These are phyloP conservation scores for Dactylellina haptotyla DNA, from an alignment of 2,329 filamentous ascomycete genomes.

Conservation along the genomic window DNA sequence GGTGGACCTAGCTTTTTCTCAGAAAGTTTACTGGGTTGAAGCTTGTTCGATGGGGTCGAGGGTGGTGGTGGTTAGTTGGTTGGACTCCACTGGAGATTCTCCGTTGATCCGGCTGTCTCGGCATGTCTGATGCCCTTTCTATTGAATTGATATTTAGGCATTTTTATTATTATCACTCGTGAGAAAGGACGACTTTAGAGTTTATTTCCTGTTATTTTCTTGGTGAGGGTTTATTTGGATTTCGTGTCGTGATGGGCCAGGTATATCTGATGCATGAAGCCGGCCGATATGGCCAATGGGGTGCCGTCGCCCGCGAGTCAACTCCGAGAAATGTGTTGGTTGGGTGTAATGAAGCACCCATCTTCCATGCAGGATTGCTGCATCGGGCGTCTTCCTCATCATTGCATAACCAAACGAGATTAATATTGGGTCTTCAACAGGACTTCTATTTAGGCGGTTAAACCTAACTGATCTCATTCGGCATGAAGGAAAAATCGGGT, in stretches of 20 bases:
- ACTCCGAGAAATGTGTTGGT: conserved; percentile 49
- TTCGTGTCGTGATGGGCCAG: too few relatives aligned
- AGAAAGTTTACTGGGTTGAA: conserved; percentile 13
- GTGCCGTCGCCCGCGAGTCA: conserved; percentile 28
- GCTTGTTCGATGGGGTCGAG: conserved; percentile 5
- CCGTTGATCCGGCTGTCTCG: conserved; percentile 3
- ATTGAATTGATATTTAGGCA: neutral
- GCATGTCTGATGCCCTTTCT: neutral
- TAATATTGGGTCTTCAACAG: neutral
- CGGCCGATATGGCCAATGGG: too few relatives aligned
- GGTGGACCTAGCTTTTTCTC: conserved; percentile 19
- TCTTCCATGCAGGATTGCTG: conserved; percentile 33
- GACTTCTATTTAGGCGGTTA: conserved; percentile 29
- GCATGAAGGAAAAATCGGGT: neutral
- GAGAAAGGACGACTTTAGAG: neutral
- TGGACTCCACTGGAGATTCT: neutral
- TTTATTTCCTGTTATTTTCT: too few relatives aligned
- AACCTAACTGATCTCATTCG: too few relatives aligned
- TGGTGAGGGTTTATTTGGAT: too few relatives aligned
- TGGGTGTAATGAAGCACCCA: neutral
- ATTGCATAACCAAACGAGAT: neutral
- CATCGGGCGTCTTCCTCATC: too few relatives aligned
- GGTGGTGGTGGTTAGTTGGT: neutral
- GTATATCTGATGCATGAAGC: too few relatives aligned
- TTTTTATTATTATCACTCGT: conserved; percentile 1